These are phyloP conservation scores for Copromyces sp. DNA, from an alignment of 495 filamentous ascomycete species.

Conservation along the genomic window DNA sequence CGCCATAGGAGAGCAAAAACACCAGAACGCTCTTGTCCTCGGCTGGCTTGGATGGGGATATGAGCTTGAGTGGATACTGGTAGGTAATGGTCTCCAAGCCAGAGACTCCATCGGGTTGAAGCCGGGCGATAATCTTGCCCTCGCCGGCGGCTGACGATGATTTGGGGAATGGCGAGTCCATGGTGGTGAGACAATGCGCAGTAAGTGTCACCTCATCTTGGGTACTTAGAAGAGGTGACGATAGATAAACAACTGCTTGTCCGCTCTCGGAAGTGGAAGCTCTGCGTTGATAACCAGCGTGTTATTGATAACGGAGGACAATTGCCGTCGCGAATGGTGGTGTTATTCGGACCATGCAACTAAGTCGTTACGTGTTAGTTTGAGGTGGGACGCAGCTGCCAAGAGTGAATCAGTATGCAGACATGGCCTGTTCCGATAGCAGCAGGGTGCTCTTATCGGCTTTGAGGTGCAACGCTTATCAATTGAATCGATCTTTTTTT, in stretches of 20 bases:
- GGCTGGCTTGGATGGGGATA: conserved; percentile 50
- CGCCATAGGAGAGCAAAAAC: conserved; percentile 90
- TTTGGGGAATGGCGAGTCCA: conserved; percentile 53
- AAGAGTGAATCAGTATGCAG: background rate
- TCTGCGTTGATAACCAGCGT: background rate
- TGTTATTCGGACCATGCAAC: background rate
- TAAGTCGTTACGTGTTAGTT: background rate
- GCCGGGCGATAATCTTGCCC: conserved; percentile 61
- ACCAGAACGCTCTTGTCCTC: conserved; percentile 53
- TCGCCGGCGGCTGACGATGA: conserved; percentile 64
- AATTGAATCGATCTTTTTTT: background rate
- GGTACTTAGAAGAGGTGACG: background rate
- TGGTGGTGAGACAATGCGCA: conserved; percentile 9
- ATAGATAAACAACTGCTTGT: background rate
- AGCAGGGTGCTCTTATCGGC: background rate
- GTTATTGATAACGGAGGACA: background rate
- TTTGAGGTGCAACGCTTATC: background rate
- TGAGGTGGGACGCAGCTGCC: no score
- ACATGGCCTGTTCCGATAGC: background rate
- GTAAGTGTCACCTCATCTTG: conserved; percentile 9
- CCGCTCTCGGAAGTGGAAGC: background rate
- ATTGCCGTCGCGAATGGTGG: background rate
- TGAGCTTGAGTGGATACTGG: conserved; percentile 90
- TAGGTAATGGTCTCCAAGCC: conserved; percentile 68
- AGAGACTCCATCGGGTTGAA: conserved; percentile 61